Conservation (phyloP, 2,329 filamentous ascomycete species). For the Diplodia corticola region DNA sequence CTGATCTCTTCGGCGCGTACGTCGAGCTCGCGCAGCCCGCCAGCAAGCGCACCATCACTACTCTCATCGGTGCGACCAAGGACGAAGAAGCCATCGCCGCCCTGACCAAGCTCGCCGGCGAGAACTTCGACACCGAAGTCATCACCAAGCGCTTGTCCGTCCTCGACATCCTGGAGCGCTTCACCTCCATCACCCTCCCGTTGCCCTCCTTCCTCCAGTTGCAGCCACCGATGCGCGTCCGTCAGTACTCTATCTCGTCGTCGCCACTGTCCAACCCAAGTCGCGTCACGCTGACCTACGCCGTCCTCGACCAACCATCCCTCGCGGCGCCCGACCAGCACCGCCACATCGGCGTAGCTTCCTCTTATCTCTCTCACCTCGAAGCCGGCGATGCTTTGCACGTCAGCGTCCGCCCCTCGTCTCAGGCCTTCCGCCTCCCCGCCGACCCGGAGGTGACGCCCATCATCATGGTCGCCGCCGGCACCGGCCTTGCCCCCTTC, state of each 20-base stretch:
- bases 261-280: slow-evolving; percentile 63
- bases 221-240: slow-evolving; percentile 74
- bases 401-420: slow-evolving; percentile 44
- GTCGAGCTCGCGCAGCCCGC: slow-evolving; percentile 73
- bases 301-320: slow-evolving; percentile 61
- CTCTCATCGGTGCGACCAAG: slow-evolving; percentile 51
- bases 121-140: slow-evolving; percentile 40
- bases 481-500: slow-evolving; percentile 48
- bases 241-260: slow-evolving; percentile 80
- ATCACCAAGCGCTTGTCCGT: slow-evolving; percentile 61
- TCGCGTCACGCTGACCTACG: slow-evolving; percentile 66
- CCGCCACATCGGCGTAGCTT: slow-evolving; percentile 46
- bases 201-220: slow-evolving; percentile 69
- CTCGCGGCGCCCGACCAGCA: slow-evolving; percentile 47
- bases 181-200: slow-evolving; percentile 59
- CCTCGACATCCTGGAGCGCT: slow-evolving; percentile 69
- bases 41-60: slow-evolving; percentile 61
- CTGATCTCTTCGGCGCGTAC: slow-evolving; percentile 66
- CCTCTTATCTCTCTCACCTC: slow-evolving; percentile 45
- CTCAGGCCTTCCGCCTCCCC: slow-evolving; percentile 48
- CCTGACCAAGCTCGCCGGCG: slow-evolving; percentile 51
- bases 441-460: slow-evolving; percentile 43
- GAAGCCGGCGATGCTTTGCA: slow-evolving; percentile 45
- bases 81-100: slow-evolving; percentile 52
- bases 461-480: slow-evolving; percentile 42